A percentile compares a stretch with the other conserved stretches of the same genome.
Evolutionary conservation across 2,329 filamentous ascomycete genomes (phyloP).

Genomic region (Madurella mycetomatis): DNA sequence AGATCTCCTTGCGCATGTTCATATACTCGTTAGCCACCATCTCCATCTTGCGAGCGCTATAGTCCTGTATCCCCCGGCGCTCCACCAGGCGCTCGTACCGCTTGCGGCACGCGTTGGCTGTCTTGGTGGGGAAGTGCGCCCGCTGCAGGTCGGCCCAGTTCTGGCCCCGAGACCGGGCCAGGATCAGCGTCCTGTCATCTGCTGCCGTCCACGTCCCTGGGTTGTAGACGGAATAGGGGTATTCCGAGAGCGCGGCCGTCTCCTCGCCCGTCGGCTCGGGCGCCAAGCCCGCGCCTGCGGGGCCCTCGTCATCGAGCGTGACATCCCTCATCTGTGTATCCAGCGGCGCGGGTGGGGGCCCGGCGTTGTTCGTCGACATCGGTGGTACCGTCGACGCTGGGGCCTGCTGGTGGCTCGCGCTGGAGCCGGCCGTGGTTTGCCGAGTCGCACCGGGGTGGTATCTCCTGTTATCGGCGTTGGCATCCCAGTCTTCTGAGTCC

Average conservation of each 20-base stretch:
- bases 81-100: constrained; percentile 26
- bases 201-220: constrained; percentile 24
- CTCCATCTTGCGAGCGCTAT: constrained; percentile 17
- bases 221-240: constrained; percentile 23
- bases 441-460: constrained; percentile 7
- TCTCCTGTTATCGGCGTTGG: not conserved
- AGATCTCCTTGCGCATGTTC: constrained; percentile 22
- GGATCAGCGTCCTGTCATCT: constrained; percentile 22
- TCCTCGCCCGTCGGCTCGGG: not conserved
- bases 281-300: not conserved
- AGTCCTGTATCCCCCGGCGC: constrained; percentile 18
- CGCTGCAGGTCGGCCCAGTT: constrained; percentile 24
- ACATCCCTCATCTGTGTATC: not conserved
- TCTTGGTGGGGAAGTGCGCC: constrained; percentile 23
- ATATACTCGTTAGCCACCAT: constrained; percentile 24
- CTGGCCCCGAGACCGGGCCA: constrained; percentile 21
- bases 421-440: not conserved
- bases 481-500: not conserved
- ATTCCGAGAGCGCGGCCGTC: constrained; percentile 9
- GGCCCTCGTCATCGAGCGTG: not conserved
- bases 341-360: not conserved
- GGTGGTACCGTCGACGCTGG: not conserved
- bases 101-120: constrained; percentile 27
- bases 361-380: not conserved
- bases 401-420: not conserved